Evolutionary conservation across 139 green algal species (phyloP).

Genomic region (Nannochloris sp.): DNA sequence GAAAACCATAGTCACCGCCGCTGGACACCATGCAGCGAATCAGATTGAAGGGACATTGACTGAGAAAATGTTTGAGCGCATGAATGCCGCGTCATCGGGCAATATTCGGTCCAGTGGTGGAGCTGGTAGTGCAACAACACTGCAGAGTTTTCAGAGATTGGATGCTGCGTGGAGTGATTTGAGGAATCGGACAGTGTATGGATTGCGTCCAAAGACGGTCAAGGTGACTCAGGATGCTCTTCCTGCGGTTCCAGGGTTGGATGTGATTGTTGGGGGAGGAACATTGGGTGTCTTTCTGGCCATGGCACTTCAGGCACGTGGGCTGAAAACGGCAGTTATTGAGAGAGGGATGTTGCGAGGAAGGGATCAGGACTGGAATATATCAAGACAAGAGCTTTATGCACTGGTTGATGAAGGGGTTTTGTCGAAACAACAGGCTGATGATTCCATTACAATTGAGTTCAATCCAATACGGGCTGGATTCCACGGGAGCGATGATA

Average conservation of each 20-base stretch:
- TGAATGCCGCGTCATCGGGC: neutral
- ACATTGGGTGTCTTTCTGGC: conserved; percentile 86
- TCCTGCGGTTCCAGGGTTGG: conserved; percentile 5
- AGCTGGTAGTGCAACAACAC: conserved; percentile 64
- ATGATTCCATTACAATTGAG: conserved; percentile 60
- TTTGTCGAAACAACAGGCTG: conserved; percentile 57
- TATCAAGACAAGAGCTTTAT: conserved; percentile 60
- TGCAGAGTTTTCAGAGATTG: conserved; percentile 48
- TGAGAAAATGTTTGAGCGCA: conserved; percentile 1
- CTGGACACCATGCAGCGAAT: neutral
- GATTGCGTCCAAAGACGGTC: conserved; percentile 51
- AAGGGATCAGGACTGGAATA: conserved; percentile 80
- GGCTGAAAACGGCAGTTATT: conserved; percentile 75
- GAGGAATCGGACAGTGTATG: conserved; percentile 29
- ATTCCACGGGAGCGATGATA: conserved; percentile 42
- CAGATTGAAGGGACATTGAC: neutral
- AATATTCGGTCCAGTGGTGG: conserved; percentile 31
- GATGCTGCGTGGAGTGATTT: conserved; percentile 63
- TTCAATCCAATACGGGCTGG: conserved; percentile 77
- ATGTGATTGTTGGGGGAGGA: conserved; percentile 75
- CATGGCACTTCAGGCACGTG: conserved; percentile 51
- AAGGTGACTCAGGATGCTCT: conserved; percentile 8
- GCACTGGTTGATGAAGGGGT: conserved; percentile 68
- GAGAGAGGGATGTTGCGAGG: conserved; percentile 73
- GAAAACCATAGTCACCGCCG: neutral